Evolutionary conservation across 306 rosid genomes (phyloP), one percentile per base, ranked within the genome.

Genomic region (Trifolium subterraneum): DNA sequence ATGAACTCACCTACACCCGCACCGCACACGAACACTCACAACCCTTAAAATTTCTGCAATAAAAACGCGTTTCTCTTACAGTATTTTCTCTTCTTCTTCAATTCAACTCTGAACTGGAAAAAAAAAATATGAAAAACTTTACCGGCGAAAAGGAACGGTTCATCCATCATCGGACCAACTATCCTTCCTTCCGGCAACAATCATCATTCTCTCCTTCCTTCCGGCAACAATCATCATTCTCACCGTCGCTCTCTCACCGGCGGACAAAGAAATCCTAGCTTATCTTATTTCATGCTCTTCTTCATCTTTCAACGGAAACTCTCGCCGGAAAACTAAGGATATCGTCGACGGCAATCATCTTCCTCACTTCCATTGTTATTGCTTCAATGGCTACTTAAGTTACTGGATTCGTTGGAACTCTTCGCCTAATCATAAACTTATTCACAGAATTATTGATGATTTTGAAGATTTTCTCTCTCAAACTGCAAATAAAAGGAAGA

Each of bases 371-470:
- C 75, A 84, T 67, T 94, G 97, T 71, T 77, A 73, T 79, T 94
- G 98, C 61, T 94, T 91, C 83, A 81, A 88, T 12, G 91, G 98
- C 80, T 94, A 91, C 79, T 87, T 73, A 81, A 86, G 88, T 31
- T 94, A 84, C 84, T 94, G 97, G 98, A 87, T 59, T 15, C 85
- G 98, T 51, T 94, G 98, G 97, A 92, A 87, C 74, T 65, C 81
- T 8, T 94, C 97, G 1, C 97, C 96, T 7, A 94, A 91, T 68
- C 88, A 89, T 15, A 86, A 90, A 42, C 81, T 84, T 50, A 91
- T 94, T 22, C 90, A 94, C 42, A 87, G 86, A 70, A 85, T 91
- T 73, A 91, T 94, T 72, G 95, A 91, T 16, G 92, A 92, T 22
- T 90, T 81, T 8, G 97, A 94, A 80, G 95, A 86, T 5, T 87